Conservation (phyloP, 176 grass and related monocot genomes). For the Elymus sibiricus region DNA sequence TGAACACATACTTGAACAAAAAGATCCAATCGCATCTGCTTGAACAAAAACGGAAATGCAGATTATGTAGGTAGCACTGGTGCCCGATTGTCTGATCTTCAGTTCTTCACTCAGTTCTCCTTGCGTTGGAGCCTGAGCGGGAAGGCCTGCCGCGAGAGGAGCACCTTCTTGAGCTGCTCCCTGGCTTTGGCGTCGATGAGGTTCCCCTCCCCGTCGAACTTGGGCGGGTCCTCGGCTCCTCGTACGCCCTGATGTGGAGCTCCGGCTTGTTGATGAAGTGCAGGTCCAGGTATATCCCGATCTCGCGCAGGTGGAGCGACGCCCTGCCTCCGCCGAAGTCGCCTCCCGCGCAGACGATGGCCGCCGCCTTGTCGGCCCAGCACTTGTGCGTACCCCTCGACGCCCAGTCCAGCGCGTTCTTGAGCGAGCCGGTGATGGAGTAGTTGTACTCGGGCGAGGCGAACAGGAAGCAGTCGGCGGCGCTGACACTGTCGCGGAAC, state of each 20-base stretch:
- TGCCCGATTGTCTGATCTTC: neutral
- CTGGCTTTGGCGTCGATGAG: constrained; percentile 39
- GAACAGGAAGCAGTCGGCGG: constrained; percentile 67
- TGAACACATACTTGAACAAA: too few relatives aligned
- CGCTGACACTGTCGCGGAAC: constrained; percentile 60
- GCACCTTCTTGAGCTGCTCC: constrained; percentile 45
- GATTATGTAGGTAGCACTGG: too few relatives aligned
- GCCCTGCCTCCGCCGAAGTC: constrained; percentile 37
- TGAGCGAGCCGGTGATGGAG: constrained; percentile 67
- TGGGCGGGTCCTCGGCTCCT: constrained; percentile 19
- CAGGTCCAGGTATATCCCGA: constrained; percentile 58
- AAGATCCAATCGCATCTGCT: too few relatives aligned
- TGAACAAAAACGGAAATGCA: too few relatives aligned
- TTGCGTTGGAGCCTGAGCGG: constrained; percentile 30
- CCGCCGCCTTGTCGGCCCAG: constrained; percentile 54
- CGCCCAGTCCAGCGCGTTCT: constrained; percentile 75
- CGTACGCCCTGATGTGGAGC: constrained; percentile 36
- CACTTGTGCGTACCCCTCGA: constrained; percentile 39
- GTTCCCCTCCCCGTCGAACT: constrained; percentile 49
- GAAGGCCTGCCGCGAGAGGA: constrained; percentile 51
- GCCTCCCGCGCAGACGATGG: constrained; percentile 42
- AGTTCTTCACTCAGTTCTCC: neutral
- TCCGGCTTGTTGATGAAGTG: constrained; percentile 86
- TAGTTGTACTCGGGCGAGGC: constrained; percentile 93
- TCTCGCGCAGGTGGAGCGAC: constrained; percentile 52